Conservation (phyloP, 139 green algal species). For the Closterium sp. region DNA sequence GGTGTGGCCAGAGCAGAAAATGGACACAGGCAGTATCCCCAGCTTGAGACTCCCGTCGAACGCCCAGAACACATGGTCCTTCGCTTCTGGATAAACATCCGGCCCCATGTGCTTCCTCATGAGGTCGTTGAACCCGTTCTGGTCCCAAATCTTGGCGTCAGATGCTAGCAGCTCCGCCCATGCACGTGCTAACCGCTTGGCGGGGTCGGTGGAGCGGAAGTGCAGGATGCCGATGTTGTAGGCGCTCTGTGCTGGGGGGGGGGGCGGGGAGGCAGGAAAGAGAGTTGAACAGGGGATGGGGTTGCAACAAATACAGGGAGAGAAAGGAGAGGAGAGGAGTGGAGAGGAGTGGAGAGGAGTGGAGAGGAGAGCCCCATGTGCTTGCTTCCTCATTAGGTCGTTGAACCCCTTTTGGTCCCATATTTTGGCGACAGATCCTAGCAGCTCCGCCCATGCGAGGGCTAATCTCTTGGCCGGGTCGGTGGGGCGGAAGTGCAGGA, state of each 20-base stretch:
- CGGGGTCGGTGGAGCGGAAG: conserved; percentile 60
- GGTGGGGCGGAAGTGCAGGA: conserved; percentile 79
- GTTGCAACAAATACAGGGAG: neutral
- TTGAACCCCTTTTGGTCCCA: conserved; percentile 66
- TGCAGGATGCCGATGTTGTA: conserved; percentile 97
- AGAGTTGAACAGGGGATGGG: neutral
- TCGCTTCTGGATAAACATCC: neutral
- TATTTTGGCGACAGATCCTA: conserved; percentile 49
- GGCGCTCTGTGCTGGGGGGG: conserved; percentile 44
- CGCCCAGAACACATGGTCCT: conserved; percentile 57
- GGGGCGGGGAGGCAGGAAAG: neutral
- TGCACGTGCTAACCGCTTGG: conserved; percentile 41
- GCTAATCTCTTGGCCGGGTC: conserved; percentile 38
- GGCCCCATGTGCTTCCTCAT: conserved; percentile 46
- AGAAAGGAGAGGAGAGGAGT: neutral
- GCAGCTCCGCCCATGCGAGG: conserved; percentile 49
- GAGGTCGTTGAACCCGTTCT: conserved; percentile 62
- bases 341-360: neutral
- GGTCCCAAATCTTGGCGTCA: conserved; percentile 59
- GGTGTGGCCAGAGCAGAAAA: conserved; percentile 88
- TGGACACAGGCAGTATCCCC: conserved; percentile 82
- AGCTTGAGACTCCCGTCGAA: conserved; percentile 72
- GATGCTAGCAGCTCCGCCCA: conserved; percentile 21
- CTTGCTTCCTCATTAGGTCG: conserved; percentile 58
- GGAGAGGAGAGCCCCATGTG: neutral